Evolutionary conservation across 495 filamentous ascomycete genomes (phyloP).

Genomic region (Penicillium turbatum): DNA sequence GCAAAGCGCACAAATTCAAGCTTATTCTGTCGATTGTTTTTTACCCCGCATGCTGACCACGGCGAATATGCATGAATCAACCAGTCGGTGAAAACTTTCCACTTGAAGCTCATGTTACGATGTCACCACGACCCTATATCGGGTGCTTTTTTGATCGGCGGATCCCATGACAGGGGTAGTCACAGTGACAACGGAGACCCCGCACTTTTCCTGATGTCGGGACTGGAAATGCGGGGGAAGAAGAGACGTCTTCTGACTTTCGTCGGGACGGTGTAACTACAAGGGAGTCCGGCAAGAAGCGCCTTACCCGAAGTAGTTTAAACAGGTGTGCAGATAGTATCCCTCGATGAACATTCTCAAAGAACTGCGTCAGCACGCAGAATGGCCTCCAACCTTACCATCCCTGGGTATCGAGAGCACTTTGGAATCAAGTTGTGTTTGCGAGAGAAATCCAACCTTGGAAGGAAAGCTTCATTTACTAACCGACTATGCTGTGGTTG

Average conservation of each 20-base stretch:
- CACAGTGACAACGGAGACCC: not conserved
- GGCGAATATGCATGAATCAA: not conserved
- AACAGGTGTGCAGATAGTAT: too few relatives aligned
- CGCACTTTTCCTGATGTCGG: not conserved
- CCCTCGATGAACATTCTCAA: too few relatives aligned
- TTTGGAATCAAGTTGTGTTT: too few relatives aligned
- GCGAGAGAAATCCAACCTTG: too few relatives aligned
- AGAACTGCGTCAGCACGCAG: too few relatives aligned
- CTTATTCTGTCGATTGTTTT: not conserved
- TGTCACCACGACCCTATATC: not conserved
- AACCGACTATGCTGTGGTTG: too few relatives aligned
- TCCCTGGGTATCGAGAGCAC: too few relatives aligned
- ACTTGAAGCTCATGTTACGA: not conserved
- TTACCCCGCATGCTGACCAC: not conserved
- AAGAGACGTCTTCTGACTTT: not conserved
- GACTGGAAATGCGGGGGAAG: not conserved
- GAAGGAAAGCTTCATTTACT: too few relatives aligned
- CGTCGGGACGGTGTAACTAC: not conserved
- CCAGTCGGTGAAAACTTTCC: conserved; percentile 6
- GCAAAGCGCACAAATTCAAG: not conserved
- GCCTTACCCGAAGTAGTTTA: too few relatives aligned
- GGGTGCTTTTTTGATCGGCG: not conserved
- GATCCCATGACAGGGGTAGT: not conserved
- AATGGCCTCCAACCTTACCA: too few relatives aligned
- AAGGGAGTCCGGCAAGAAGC: too few relatives aligned